Percentiles rank a stretch among this genome's conserved stretches.
Evolutionary conservation across 179 eudicot species (phyloP).

Genomic region (Beta corolliflora): DNA sequence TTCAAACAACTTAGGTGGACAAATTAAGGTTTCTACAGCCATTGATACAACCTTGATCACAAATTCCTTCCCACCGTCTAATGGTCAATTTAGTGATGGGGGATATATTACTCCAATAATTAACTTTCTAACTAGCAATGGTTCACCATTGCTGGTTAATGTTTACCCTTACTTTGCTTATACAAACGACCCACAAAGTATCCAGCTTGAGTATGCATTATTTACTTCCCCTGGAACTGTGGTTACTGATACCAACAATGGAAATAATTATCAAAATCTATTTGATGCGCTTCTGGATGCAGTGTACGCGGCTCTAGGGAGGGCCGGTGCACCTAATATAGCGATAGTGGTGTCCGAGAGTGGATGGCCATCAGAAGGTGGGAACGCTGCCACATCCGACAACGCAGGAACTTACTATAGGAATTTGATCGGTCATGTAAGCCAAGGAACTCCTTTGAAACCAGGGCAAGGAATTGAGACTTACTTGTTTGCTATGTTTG

Average conservation of each 20-base stretch:
- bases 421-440: constrained; percentile 41
- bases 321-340: constrained; percentile 34
- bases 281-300: constrained; percentile 58
- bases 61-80: constrained; percentile 38
- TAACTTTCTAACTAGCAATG: constrained; percentile 30
- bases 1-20: constrained; percentile 28
- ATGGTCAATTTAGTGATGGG: constrained; percentile 16
- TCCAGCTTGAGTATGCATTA: constrained; percentile 38
- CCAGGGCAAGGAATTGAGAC: constrained; percentile 26
- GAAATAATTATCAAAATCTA: constrained; percentile 37
- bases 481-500: constrained; percentile 42
- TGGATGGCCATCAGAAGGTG: constrained; percentile 53
- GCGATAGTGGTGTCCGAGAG: constrained; percentile 51
- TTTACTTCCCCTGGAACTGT: constrained; percentile 31
- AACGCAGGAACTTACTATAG: constrained; percentile 41
- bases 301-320: constrained; percentile 43
- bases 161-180: constrained; percentile 36
- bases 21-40: constrained; percentile 48
- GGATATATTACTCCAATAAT: constrained; percentile 28
- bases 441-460: constrained; percentile 34
- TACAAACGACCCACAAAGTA: not conserved
- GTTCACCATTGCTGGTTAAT: constrained; percentile 33
- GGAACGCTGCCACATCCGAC: constrained; percentile 23
- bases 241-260: constrained; percentile 25
- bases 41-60: constrained; percentile 15